Percentiles rank a stretch among this genome's conserved stretches.
phyloP scores from a whole-genome alignment of 371 early-diverging fungal species.

The Thermomucor indicae-seudaticae region DNA sequence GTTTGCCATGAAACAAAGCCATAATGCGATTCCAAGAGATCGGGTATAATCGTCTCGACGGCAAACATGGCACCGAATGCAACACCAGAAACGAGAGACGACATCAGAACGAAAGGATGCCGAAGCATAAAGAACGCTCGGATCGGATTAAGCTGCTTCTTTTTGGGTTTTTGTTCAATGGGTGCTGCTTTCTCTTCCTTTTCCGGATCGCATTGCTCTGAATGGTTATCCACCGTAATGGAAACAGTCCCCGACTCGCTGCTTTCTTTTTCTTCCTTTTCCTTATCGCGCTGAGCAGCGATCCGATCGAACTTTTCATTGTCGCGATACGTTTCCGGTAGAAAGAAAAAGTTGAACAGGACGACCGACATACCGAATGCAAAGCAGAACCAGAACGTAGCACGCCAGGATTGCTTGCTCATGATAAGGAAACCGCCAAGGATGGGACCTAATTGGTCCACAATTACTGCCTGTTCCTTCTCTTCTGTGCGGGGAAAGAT shows the following conservation, averaged over 20 bases:
- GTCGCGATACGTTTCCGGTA: conserved; percentile 63
- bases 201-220: neutral
- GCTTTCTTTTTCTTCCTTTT: neutral
- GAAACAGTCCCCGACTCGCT: neutral
- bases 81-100: conserved; percentile 41
- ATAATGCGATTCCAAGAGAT: conserved; percentile 23
- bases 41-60: conserved; percentile 38
- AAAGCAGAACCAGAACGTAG: conserved; percentile 59
- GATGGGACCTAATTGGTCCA: conserved; percentile 28
- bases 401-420: conserved; percentile 47
- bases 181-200: no score
- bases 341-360: conserved; percentile 39
- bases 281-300: neutral
- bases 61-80: conserved; percentile 51
- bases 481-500: conserved; percentile 35
- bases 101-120: conserved; percentile 44
- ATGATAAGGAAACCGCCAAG: conserved; percentile 33
- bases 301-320: conserved; percentile 12
- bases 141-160: conserved; percentile 23
- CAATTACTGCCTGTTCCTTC: conserved; percentile 26
- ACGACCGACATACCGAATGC: conserved; percentile 45
- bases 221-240: neutral
- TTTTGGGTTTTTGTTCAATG: neutral
- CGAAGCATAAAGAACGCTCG: conserved; percentile 32
- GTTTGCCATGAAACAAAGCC: conserved; percentile 36